Evolutionary conservation across 352 stramenopile genomes (phyloP).

Genomic region (Pythium inflatum): DNA sequence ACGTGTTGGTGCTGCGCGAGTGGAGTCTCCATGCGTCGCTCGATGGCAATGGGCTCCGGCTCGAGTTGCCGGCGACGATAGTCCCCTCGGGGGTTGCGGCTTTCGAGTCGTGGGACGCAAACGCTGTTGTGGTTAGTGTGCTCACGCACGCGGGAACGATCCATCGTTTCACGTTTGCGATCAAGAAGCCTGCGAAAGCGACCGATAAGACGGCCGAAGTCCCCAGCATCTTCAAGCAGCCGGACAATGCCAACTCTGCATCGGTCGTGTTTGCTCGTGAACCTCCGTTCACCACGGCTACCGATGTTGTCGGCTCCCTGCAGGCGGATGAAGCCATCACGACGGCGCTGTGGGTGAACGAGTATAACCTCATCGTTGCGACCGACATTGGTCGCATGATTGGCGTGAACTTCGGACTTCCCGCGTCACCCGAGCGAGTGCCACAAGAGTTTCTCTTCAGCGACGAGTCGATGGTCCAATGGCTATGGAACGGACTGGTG

Average conservation of each 20-base stretch:
- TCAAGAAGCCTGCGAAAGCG: slow-evolving; percentile 20
- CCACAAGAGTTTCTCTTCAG: slow-evolving; percentile 72
- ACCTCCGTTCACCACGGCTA: slow-evolving; percentile 39
- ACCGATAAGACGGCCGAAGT: background rate
- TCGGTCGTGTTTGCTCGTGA: slow-evolving; percentile 48
- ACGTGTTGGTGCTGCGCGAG: slow-evolving; percentile 72
- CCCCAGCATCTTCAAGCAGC: slow-evolving; percentile 62
- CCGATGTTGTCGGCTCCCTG: slow-evolving; percentile 54
- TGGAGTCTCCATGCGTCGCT: slow-evolving; percentile 72
- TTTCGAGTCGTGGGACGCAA: slow-evolving; percentile 66
- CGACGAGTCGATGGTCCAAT: slow-evolving; percentile 66
- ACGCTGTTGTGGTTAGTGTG: slow-evolving; percentile 60
- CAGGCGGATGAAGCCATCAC: slow-evolving; percentile 64
- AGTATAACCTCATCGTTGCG: slow-evolving; percentile 75
- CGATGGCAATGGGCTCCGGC: slow-evolving; percentile 51
- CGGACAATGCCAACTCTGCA: slow-evolving; percentile 24
- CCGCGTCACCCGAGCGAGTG: slow-evolving; percentile 41
- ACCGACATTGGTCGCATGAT: slow-evolving; percentile 64
- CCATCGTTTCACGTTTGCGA: slow-evolving; percentile 65
- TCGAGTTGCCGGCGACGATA: slow-evolving; percentile 65
- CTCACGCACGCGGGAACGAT: slow-evolving; percentile 72
- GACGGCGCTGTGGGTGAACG: slow-evolving; percentile 71
- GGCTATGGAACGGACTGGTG: slow-evolving; percentile 75
- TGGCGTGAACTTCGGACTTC: slow-evolving; percentile 74
- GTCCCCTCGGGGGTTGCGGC: slow-evolving; percentile 60